Base-by-base conservation (phyloP, 2,329 filamentous ascomycete species). In the Kalmusia sp. region DNA sequence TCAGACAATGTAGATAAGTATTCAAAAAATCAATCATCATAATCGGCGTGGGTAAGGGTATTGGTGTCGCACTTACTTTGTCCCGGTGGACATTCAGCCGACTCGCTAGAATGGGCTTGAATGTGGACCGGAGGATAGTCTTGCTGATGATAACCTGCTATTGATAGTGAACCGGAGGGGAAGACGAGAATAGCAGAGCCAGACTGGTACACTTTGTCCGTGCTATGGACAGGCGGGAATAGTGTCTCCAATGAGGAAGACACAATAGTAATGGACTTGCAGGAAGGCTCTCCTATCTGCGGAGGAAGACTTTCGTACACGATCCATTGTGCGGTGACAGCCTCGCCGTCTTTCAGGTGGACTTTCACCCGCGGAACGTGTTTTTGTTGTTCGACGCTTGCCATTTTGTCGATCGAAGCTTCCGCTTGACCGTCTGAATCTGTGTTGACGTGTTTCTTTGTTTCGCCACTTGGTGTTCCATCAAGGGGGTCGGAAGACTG, bases 1-100 rank as follows among this genome's bases (percentile, higher is more conserved):
- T 96, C 93, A 93, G 93, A 90, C 92, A 98, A 98, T 97, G 93
- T 98, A 97, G 93, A 97, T 98, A 98, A 98, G 93, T 93, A 91
- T 95, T 96, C 84, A 77, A 82, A 81, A 78, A 76, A 78, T 84
- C 77, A 77, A 82, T 96, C 93, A 98, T 97, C 93, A 92, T 89
- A 71, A 82, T 83, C n/a, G 82, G 51, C 55, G 54, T 59, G 58
- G 40, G 45, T 54, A 30, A 22, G 37, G 33, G 33, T 49, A 34
- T 14, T 8, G 15, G 28, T 21, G 17, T 3, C 55, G 51, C 41
- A 90, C 93, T 92, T 85, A 99, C 93, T 87, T 86, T 98, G 92
- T 77, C 89, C 87, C 58, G 76, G 61, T 22, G 93, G 93, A 74
- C 95, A 98, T 80, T 98, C 93, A 57, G 93, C 93, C 35, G 93